Percentiles rank a stretch among this genome's conserved stretches.
phyloP scores from a whole-genome alignment of 2,329 filamentous ascomycete genomes.

The Alternaria brassicicola region DNA sequence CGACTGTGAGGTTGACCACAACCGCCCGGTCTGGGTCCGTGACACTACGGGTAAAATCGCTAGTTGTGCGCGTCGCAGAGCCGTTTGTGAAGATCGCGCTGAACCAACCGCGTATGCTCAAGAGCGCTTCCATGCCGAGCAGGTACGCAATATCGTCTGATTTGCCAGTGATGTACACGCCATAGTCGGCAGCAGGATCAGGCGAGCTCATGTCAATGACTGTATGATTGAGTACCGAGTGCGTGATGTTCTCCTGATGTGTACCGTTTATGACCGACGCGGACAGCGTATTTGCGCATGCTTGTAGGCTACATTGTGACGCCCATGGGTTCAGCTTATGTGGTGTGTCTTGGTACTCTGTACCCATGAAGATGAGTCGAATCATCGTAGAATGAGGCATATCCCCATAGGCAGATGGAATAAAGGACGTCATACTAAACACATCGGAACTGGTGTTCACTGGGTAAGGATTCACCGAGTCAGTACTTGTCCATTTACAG shows the following conservation, averaged over 20 bases:
- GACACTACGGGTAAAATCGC: conserved; percentile 20
- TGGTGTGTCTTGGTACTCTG: conserved; percentile 15
- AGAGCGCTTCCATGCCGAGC: conserved; percentile 17
- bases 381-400: conserved; percentile 23
- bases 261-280: conserved; percentile 19
- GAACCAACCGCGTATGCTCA: conserved; percentile 20
- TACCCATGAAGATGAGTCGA: conserved; percentile 21
- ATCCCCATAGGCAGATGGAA: conserved; percentile 21
- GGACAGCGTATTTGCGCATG: conserved; percentile 17
- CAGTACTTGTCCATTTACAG: neutral
- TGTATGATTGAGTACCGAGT: conserved; percentile 14
- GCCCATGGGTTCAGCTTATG: conserved; percentile 16
- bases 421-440: conserved; percentile 25
- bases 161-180: conserved; percentile 11
- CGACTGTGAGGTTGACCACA: conserved; percentile 23
- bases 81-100: conserved; percentile 22
- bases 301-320: conserved; percentile 18
- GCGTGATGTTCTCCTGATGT: conserved; percentile 19
- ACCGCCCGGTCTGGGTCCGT: conserved; percentile 20
- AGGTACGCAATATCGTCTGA: conserved; percentile 12
- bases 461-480: neutral
- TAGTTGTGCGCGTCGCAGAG: conserved; percentile 21
- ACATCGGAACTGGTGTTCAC: conserved; percentile 24
- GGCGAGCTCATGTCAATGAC: conserved; percentile 20
- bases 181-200: conserved; percentile 11